Evolutionary conservation across 2,329 filamentous ascomycete genomes (phyloP), one percentile per base, ranked within the genome.

Genomic region (Pseudocercospora fijiensis): DNA sequence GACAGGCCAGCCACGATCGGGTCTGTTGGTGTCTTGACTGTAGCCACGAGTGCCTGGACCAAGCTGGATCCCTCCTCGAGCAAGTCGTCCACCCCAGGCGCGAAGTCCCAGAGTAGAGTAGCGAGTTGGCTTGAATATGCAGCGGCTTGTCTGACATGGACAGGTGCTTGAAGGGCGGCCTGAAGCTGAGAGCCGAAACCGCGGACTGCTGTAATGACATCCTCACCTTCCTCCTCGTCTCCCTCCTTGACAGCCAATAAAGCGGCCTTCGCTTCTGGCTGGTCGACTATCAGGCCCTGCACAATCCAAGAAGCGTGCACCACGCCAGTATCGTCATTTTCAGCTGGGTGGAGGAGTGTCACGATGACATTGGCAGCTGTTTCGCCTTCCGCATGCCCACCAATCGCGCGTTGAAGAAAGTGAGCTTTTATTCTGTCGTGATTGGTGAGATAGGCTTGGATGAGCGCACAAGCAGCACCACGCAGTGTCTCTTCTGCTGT

Each of bases 201-300:
- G 76, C 99, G 95, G 57, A 99, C 91, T 72, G 91, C 92, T 0
- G 94, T 97, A 11, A 99, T 89, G 11, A 97, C 92, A 77, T 99
- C 95, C 79, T 99, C 95, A 3, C 94, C 95, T 69, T 84, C 91
- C 33, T 89, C 88, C 22, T 91, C 90, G 76, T 98, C 91, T 10
- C 95, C 95, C 77, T 98, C 94, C 0, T 88, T 91, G 20, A 99
- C 88, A 22, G 85, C 84, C 84, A 96, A 91, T 18, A 93, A 88
- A 57, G 90, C 83, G 5, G 84, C 83, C 75, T 98, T 98, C 1
- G 91, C 91, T 67, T 90, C 86, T 3, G 86, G 80, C 69, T 95
- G 90, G 64, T 96, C 91, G 66, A 88, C 90, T 18, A 98, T 78
- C 10, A 99, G 82, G 72, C 98, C 93, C 70, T 96, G 90, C 67